A percentile compares a stretch with the other conserved stretches of the same genome.
phyloP scores from a whole-genome alignment of 305 asterid species.

The Rubia balearica region DNA sequence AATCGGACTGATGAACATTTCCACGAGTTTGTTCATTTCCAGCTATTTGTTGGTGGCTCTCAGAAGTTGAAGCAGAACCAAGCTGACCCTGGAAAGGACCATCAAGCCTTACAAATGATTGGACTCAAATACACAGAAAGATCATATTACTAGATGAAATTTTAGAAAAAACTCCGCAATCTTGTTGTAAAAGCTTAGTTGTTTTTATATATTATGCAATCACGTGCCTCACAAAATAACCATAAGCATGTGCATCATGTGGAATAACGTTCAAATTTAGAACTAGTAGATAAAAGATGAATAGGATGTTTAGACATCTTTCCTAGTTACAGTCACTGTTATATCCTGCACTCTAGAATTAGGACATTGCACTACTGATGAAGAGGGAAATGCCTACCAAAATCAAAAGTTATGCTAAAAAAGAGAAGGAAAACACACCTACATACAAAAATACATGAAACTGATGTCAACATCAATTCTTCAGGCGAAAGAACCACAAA shows the following conservation, averaged over 20 bases:
- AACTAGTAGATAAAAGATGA: not conserved
- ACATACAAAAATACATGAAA: not conserved
- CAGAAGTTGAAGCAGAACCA: conserved; percentile 72
- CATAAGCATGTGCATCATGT: not conserved
- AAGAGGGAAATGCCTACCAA: not conserved
- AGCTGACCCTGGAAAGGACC: conserved; percentile 59
- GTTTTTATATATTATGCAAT: not conserved
- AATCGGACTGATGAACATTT: conserved; percentile 43
- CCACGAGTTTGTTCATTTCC: conserved; percentile 52
- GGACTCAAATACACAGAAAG: not conserved
- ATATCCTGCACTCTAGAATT: not conserved
- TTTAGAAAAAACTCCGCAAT: not conserved
- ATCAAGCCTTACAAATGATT: not conserved
- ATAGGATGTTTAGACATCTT: not conserved
- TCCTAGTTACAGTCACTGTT: not conserved
- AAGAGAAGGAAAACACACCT: not conserved
- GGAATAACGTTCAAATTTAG: not conserved
- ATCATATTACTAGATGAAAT: not conserved
- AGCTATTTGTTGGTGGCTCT: conserved; percentile 54
- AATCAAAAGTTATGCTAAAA: not conserved
- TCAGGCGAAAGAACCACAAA: not conserved
- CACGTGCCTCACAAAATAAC: not conserved
- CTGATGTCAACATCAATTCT: not conserved
- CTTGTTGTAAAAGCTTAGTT: not conserved
- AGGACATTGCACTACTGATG: not conserved